Evolutionary conservation across 2,329 filamentous ascomycete genomes (phyloP), one percentile per base, ranked within the genome.

Genomic region (Apiospora pterosperma): DNA sequence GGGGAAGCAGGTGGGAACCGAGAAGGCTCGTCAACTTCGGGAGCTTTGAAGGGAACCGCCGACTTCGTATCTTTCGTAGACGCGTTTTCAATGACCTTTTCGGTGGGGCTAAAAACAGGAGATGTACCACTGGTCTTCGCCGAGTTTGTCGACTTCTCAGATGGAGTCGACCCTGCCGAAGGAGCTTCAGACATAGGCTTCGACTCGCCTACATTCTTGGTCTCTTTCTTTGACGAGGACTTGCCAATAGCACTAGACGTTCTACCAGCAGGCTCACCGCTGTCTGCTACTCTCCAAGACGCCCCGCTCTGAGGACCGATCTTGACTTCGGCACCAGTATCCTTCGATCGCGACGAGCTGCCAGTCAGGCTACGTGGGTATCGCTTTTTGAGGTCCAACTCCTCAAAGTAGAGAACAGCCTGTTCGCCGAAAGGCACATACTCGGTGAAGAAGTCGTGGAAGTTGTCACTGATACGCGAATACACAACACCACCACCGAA

Each of bases 361-460:
- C 78, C 77, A 59, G 73, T 71, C 42, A 78, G 64, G 69, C 78
- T 81, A 73, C 79, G 81, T 70, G 80, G 86, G 82, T 97, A 97
- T 65, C 92, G 89, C 79, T 91, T 93, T 76, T 91, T 88, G 82
- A 97, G 97, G 74, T 97, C 93, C 70, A 91, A 88, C 81, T 99
- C 96, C 80, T 99, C 96, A 62, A 99, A 90, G 81, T 97, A 98
- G 31, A 97, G 88, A 58, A 99, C 95, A 21, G 91, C 91, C 76
- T 97, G 92, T 80, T 99, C 96, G 73, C 94, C 96, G 71, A 92
- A 97, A 25, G 96, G 96, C 21, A 99, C 81, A 78, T 95, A 99
- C 80, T 97, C 94, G 73, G 94, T 98, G 81, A 99, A 99, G 83
- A 97, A 96, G 79, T 99, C 96, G 80, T 99, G 95, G 86, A 98